Percentiles rank a stretch among this genome's conserved stretches.
These are phyloP conservation scores for Coemansia sp. DNA, from an alignment of 192 early-diverging fungal species.

Conservation along the genomic window DNA sequence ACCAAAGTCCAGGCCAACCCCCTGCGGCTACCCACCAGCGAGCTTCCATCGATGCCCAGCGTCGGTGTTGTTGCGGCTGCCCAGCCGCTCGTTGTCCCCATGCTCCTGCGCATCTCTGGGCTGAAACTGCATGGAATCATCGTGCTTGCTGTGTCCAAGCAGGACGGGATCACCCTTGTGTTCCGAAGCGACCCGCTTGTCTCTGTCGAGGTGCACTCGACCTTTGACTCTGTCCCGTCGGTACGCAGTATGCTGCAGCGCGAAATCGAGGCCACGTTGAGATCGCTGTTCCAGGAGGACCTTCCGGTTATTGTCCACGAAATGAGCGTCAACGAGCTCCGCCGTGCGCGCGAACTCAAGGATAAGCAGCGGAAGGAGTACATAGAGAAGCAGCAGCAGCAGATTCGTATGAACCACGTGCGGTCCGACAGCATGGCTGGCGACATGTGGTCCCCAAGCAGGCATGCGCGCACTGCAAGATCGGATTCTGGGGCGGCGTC, in stretches of 20 bases:
- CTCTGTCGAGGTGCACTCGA: constrained; percentile 90
- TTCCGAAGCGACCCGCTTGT: constrained; percentile 98
- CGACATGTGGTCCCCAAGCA: constrained; percentile 16
- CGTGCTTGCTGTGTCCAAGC: constrained; percentile 90
- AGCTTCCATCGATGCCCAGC: constrained; percentile 63
- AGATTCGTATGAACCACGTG: constrained; percentile 37
- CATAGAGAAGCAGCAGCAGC: constrained; percentile 59
- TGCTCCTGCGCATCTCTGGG: constrained; percentile 88
- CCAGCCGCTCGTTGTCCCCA: constrained; percentile 91
- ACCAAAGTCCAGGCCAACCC: constrained; percentile 83
- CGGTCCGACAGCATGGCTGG: constrained; percentile 13
- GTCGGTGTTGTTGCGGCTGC: constrained; percentile 82
- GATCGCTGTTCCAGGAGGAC: constrained; percentile 92
- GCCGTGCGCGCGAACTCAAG: constrained; percentile 30
- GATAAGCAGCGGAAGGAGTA: constrained; percentile 56
- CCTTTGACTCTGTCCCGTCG: constrained; percentile 90
- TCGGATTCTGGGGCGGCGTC: constrained; percentile 35
- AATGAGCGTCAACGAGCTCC: constrained; percentile 62
- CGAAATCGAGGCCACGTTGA: constrained; percentile 86
- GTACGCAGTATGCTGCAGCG: constrained; percentile 85
- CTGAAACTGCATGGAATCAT: constrained; percentile 88
- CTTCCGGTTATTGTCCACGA: constrained; percentile 91
- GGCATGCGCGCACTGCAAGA: background rate
- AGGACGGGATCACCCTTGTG: constrained; percentile 91
- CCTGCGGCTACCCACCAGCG: constrained; percentile 52